Evolutionary conservation across 2,329 filamentous ascomycete genomes (phyloP).

Genomic region (Fonsecaea erecta): DNA sequence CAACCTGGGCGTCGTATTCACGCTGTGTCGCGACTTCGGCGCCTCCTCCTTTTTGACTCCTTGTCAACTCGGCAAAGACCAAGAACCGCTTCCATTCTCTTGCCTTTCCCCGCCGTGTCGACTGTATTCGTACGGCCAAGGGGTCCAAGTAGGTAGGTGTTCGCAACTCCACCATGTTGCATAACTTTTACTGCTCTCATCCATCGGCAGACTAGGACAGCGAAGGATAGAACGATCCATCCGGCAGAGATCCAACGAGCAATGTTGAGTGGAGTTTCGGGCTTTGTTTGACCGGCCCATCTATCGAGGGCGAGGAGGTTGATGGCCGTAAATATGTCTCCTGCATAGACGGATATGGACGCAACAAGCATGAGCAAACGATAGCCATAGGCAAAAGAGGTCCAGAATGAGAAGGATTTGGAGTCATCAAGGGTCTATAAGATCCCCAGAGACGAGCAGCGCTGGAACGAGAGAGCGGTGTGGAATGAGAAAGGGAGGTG

Average conservation of each 20-base stretch:
- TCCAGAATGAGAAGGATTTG: slow-evolving; percentile 77
- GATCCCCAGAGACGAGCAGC: too few species aligned
- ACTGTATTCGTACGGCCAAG: slow-evolving; percentile 82
- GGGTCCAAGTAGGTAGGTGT: slow-evolving; percentile 91
- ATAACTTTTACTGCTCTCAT: slow-evolving; percentile 80
- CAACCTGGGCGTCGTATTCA: slow-evolving; percentile 82
- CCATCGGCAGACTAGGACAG: slow-evolving; percentile 80
- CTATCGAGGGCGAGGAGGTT: slow-evolving; percentile 86
- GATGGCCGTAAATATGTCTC: slow-evolving; percentile 91
- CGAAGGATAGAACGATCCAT: slow-evolving; percentile 88
- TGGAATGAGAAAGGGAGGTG: too few species aligned
- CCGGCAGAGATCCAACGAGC: slow-evolving; percentile 94
- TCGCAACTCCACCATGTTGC: slow-evolving; percentile 80
- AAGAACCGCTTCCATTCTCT: slow-evolving; percentile 87
- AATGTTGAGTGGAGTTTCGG: slow-evolving; percentile 73
- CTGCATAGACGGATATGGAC: slow-evolving; percentile 81
- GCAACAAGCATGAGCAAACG: slow-evolving; percentile 79
- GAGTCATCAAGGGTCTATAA: slow-evolving; percentile 71
- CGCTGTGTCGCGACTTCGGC: slow-evolving; percentile 75
- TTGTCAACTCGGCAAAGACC: slow-evolving; percentile 89
- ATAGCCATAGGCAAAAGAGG: slow-evolving; percentile 79
- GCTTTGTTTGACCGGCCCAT: slow-evolving; percentile 84
- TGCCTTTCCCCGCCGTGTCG: slow-evolving; percentile 72
- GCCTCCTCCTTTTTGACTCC: slow-evolving; percentile 87
- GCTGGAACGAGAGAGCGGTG: too few species aligned